Evolutionary conservation across 257 asterid genomes (phyloP), one percentile per base, ranked within the genome.

Genomic region (Thymus quinquecostatus): DNA sequence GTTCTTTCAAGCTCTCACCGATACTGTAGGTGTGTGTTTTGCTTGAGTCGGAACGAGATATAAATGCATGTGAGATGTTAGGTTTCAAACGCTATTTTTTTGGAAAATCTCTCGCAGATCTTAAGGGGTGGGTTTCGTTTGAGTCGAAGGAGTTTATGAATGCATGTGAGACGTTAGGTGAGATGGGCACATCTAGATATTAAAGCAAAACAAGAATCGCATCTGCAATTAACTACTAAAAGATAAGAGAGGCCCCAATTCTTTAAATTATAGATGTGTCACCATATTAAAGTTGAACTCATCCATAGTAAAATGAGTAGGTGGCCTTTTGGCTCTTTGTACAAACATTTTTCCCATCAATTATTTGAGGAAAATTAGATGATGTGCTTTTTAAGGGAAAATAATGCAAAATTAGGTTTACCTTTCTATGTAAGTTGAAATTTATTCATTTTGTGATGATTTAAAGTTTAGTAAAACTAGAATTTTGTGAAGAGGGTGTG

Each of bases 231-330:
- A 36, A 60, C 38, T n/a, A 30, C 21, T 41, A 41, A 60, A 6
- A 60, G 32, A 61, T 63, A 45, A 28, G 14, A 43, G 67, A 62
- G 53, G 67, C 51, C 34, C 67, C 67, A 62, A 62, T 44, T 38
- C 21, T 2, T 38, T 60, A 60, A 60, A 32, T 13, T 36, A n/a
- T n/a, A 44, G 66, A 63, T 43, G 2, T 27, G 27, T 63, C 55
- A 43, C 8, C 21, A 28, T 43, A 10, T 21, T 63, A 28, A 43
- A 43, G 40, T 63, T 36, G 38, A 21, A 10, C 21, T 21, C 54
- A 27, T 12, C 28, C 38, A 9, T 63, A 12, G 9, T 63, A 43
- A 63, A 43, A 43, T 27, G 38, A 63, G 68, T 27, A 43, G 9
- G 55, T 8, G 49, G 9, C 14, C 41, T 27, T 60, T 13, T 7